Evolutionary conservation across 805 yeast species (phyloP), one percentile per base, ranked within the genome.

Genomic region (Ogataea chonburiensis): DNA sequence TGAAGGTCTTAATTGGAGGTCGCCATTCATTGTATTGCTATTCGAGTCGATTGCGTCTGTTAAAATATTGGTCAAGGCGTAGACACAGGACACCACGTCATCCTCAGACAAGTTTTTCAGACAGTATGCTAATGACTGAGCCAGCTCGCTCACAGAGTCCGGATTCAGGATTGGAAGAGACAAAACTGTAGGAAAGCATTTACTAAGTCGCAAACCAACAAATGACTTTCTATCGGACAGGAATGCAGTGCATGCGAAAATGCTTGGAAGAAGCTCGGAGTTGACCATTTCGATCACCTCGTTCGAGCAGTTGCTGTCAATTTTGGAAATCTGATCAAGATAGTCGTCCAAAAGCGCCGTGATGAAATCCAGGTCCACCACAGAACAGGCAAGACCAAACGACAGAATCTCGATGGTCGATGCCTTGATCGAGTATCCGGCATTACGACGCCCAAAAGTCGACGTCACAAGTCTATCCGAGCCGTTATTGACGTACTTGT

Each of bases 61-160:
- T 20, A 91, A 62, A 41, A 84, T 58, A 55, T 93, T 93, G 13
- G 85, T 77, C 45, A 91, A 68, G 0, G 94, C 79, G 61, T 93
- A 93, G 34, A 93, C 78, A 1, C 91, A 75, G 6, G 95, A 81
- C 7, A 88, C 85, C 15, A 84, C 79, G 1, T 86, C 77, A 54
- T 88, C 96, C 53, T 87, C 91, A 13, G 88, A 76, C 35, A 84
- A 66, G 7, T 77, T 74, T 38, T 73, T 75, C 47, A 86, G 66
- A 3, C 89, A 87, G 31, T 73, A 58, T 0, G 89, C 83, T 24
- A 88, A 74, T 23, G 75, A 63, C 36, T 63, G 59, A 1, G 93
- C 73, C 2, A 81, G 70, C 5, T 66, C 61, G 29, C 65, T 56
- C 24, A 87, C 80, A 27, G 74, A 64, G 0, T 55, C 58, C 4